These are phyloP conservation scores for Nasturtium officinale DNA, from an alignment of 345 rosid species.

Conservation along the genomic window DNA sequence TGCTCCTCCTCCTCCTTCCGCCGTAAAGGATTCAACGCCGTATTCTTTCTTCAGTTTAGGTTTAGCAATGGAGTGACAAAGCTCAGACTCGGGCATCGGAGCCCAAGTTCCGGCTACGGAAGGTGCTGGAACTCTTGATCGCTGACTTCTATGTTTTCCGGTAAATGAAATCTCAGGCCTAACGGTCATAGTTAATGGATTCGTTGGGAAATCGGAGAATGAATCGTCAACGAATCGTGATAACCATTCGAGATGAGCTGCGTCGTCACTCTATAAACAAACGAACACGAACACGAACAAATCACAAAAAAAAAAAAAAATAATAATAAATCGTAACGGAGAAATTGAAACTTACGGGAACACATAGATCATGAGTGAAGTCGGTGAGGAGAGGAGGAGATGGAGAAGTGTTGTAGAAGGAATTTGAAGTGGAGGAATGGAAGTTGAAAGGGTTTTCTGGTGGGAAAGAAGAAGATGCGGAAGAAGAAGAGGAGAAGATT, in stretches of 20 bases:
- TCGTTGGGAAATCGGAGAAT: slow-evolving; percentile 55
- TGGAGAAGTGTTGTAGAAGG: slow-evolving; percentile 30
- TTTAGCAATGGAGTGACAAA: slow-evolving; percentile 37
- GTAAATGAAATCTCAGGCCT: slow-evolving; percentile 49
- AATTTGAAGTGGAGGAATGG: slow-evolving; percentile 32
- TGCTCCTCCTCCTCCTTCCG: slow-evolving; percentile 52
- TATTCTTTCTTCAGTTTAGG: slow-evolving; percentile 35
- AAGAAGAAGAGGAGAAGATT: slow-evolving; percentile 47
- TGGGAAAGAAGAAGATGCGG: slow-evolving; percentile 36
- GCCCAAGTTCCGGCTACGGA: slow-evolving; percentile 40
- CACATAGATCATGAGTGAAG: slow-evolving; percentile 63
- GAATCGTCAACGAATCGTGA: slow-evolving; percentile 80
- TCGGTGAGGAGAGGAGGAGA: slow-evolving; percentile 47
- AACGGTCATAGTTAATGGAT: slow-evolving; percentile 43
- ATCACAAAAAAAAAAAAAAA: too few species aligned
- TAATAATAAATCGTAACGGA: neutral
- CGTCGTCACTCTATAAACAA: slow-evolving; percentile 67
- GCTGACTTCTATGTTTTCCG: slow-evolving; percentile 54
- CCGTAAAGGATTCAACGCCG: neutral
- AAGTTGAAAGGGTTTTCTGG: slow-evolving; percentile 31
- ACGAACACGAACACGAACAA: neutral
- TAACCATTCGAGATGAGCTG: slow-evolving; percentile 87
- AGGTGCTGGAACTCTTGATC: slow-evolving; percentile 47
- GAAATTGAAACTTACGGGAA: slow-evolving; percentile 51
- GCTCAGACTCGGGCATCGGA: slow-evolving; percentile 40